phyloP scores from a whole-genome alignment of 2,329 filamentous ascomycete genomes.

The Fusarium incarnatum region DNA sequence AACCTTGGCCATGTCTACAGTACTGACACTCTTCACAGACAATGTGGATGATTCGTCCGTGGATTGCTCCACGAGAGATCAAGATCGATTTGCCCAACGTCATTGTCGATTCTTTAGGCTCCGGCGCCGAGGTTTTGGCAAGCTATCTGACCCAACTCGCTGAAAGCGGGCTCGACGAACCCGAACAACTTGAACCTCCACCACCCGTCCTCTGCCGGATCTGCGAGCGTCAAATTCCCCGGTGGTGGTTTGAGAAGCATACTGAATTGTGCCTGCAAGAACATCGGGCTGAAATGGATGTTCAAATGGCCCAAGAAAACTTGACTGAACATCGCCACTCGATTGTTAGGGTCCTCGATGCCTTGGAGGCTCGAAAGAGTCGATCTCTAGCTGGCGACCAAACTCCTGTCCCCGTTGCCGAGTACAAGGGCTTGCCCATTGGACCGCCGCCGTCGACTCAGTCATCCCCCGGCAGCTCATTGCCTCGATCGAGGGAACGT shows the following conservation, averaged over 20 bases:
- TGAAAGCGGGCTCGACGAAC: slow-evolving; percentile 82
- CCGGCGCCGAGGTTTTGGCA: slow-evolving; percentile 93
- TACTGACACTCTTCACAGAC: slow-evolving; percentile 68
- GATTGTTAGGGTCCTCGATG: slow-evolving; percentile 95
- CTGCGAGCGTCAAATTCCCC: slow-evolving; percentile 95
- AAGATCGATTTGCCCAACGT: slow-evolving; percentile 92
- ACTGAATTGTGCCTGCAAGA: slow-evolving; percentile 96
- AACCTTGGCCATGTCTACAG: background rate
- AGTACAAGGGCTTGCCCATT: slow-evolving; percentile 90
- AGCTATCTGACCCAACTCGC: slow-evolving; percentile 92
- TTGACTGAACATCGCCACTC: slow-evolving; percentile 91
- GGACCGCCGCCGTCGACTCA: slow-evolving; percentile 79
- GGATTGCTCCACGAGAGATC: slow-evolving; percentile 87
- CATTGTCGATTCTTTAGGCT: slow-evolving; percentile 92
- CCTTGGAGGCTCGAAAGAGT: slow-evolving; percentile 82
- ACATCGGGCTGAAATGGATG: slow-evolving; percentile 96
- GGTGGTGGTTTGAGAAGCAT: slow-evolving; percentile 99
- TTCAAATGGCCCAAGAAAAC: slow-evolving; percentile 94
- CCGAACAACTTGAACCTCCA: slow-evolving; percentile 81
- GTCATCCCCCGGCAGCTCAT: slow-evolving; percentile 77
- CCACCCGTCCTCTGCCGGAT: slow-evolving; percentile 95
- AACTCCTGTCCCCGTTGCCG: slow-evolving; percentile 68
- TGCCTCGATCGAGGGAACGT: slow-evolving; percentile 77
- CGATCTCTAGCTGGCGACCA: slow-evolving; percentile 69
- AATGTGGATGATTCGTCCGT: slow-evolving; percentile 99